Base-by-base conservation (phyloP, 495 filamentous ascomycete genomes). In the Penicillium cosmopolitanum region DNA sequence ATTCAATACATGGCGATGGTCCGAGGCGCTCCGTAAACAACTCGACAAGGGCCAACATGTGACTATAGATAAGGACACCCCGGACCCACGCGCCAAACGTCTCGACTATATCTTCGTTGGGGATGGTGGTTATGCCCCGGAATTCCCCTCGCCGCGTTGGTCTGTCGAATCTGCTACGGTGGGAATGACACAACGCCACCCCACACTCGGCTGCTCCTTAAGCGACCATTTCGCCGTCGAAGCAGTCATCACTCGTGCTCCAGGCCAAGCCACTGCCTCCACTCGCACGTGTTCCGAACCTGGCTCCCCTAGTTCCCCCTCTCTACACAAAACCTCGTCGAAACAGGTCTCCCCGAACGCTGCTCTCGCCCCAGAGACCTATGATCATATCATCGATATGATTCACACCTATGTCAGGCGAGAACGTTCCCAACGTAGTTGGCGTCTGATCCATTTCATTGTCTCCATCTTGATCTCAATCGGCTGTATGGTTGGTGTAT, bases 1-100 rank as follows among this genome's bases (percentile, higher is more conserved):
- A 8, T 84, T 88, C 61, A 98, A 98, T 76, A 97, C 94, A 1
- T 98, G 96, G 95, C 82, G 92, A 23, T 98, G 96, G 95, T 73
- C 85, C 23, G 85, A 90, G 68, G 70, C 73, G 36, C 82, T 84
- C 57, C 80, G 77, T 51, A 86, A 86, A 54, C 73, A 76, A 13
- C 77, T 93, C 0, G 74, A 77, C 16, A 85, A 82, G 65, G 87
- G 87, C 15, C 72, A 84, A 42, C 81, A 85, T 8, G 69, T 82
- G 7, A 61, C 64, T 3, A 72, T 90, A 0, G 78, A 91, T 16
- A 74, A 81, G 0, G 80, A 88, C 36, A 84, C 78, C 1, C 69
- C 75, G 5, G 93, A 97, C 70, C 85, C 85, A 4, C 77, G 79
- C 28, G 96, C 88, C 6, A 93, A 96, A 71, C 79, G 95, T 18